Percentiles rank a stretch among this genome's conserved stretches.
Conservation (phyloP, 148 eudicot species). For the Rhododendron ferrugineum region DNA sequence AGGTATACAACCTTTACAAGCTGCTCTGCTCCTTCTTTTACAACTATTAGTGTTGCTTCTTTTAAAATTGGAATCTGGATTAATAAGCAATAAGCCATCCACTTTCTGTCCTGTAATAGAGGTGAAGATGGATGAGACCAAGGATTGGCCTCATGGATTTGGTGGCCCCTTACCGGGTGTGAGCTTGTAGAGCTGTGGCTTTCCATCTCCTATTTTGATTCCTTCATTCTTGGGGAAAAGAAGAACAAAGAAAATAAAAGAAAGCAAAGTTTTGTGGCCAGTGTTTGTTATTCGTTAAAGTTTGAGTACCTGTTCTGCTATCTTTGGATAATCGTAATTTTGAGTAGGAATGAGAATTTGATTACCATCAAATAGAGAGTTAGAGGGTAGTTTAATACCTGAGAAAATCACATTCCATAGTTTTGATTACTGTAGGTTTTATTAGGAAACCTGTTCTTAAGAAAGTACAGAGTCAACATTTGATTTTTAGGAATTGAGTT, state of each 20-base stretch:
- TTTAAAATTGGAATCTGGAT: background rate
- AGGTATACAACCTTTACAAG: constrained; percentile 37
- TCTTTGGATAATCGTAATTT: background rate
- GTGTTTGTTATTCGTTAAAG: background rate
- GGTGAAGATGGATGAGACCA: background rate
- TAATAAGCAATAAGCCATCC: background rate
- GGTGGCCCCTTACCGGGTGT: background rate
- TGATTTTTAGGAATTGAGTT: background rate
- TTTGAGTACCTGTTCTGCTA: background rate
- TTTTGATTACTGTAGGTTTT: background rate
- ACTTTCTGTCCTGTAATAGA: background rate
- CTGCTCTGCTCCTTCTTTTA: background rate
- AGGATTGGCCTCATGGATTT: background rate
- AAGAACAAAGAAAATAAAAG: background rate
- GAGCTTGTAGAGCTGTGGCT: background rate
- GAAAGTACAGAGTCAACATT: background rate
- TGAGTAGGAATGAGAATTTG: background rate
- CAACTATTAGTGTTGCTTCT: background rate
- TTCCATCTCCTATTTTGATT: background rate
- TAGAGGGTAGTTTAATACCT: background rate
- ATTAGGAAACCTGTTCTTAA: background rate
- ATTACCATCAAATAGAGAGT: background rate
- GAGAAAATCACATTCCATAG: background rate
- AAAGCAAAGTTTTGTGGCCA: background rate
- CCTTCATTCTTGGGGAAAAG: background rate